These are phyloP conservation scores for Cyclanthera cordifolia DNA, from an alignment of 306 rosid genomes.

Conservation along the genomic window DNA sequence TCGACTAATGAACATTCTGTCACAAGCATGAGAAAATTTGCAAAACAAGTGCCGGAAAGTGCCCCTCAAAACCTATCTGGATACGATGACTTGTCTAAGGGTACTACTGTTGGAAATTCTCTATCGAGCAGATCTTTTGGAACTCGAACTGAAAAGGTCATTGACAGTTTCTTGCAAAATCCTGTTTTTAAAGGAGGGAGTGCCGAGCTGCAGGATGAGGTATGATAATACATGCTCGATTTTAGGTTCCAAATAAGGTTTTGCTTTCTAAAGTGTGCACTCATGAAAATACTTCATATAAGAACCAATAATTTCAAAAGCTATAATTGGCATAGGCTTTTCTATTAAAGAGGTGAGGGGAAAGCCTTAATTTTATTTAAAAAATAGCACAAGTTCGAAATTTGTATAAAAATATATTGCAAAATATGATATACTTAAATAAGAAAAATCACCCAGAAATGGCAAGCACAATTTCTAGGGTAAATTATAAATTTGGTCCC, in stretches of 20 bases:
- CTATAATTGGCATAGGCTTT: no score
- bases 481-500: no score
- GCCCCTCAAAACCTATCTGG: slow-evolving; percentile 32
- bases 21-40: slow-evolving; percentile 36
- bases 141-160: slow-evolving; percentile 66
- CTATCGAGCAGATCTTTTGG: slow-evolving; percentile 24
- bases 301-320: no score
- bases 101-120: slow-evolving; percentile 32
- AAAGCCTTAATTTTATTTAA: no score
- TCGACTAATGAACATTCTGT: slow-evolving; percentile 27
- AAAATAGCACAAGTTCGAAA: no score
- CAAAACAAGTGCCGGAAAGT: slow-evolving; percentile 31
- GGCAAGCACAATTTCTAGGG: no score
- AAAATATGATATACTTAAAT: no score
- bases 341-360: no score
- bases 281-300: not conserved
- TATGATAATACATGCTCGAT: slow-evolving; percentile 16
- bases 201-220: slow-evolving; percentile 35
- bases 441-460: no score
- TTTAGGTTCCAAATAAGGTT: not conserved
- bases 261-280: not conserved
- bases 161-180: slow-evolving; percentile 57
- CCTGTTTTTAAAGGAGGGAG: slow-evolving; percentile 63
- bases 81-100: slow-evolving; percentile 28
- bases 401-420: no score